Evolutionary conservation across 192 early-diverging fungal genomes (phyloP).

Genomic region (Backusella liffmaniae): DNA sequence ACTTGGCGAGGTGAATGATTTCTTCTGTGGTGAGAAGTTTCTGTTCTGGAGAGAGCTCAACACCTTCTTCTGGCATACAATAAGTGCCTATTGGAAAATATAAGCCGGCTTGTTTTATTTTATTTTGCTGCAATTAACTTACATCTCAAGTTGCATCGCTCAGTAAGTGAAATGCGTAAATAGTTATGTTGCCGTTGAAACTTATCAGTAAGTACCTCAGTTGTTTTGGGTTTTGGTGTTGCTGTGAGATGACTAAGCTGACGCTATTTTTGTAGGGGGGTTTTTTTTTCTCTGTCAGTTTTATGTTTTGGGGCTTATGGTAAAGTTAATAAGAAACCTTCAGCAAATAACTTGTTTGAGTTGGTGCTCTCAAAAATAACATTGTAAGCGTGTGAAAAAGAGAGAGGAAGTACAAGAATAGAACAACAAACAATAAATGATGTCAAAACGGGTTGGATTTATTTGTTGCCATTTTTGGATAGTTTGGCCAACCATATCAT

Average conservation of each 20-base stretch:
- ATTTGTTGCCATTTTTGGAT: not conserved
- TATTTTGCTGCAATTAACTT: slow-evolving; percentile 16
- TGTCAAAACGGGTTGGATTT: not conserved
- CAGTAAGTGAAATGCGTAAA: slow-evolving; percentile 91
- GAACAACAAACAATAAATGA: not conserved
- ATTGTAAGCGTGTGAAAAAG: not conserved
- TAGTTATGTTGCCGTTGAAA: slow-evolving; percentile 85
- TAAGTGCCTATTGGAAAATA: slow-evolving; percentile 66
- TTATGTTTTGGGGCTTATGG: not conserved
- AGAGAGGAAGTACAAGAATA: not conserved
- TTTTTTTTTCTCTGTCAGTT: not conserved
- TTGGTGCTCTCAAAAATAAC: not conserved
- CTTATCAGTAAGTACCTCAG: not conserved
- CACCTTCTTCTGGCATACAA: slow-evolving; percentile 94
- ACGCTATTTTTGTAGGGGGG: not conserved
- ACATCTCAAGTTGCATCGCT: slow-evolving; percentile 95
- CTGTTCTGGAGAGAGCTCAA: slow-evolving; percentile 65
- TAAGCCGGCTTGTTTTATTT: not conserved
- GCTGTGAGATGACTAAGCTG: not conserved
- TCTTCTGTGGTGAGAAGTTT: slow-evolving; percentile 78
- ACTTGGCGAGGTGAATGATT: slow-evolving; percentile 71
- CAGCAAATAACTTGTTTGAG: not conserved
- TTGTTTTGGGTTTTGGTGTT: not conserved
- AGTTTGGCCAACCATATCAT: too few relatives aligned
- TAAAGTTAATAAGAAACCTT: not conserved